These are phyloP conservation scores for Candida takata DNA, from an alignment of 805 yeast genomes.

Conservation along the genomic window DNA sequence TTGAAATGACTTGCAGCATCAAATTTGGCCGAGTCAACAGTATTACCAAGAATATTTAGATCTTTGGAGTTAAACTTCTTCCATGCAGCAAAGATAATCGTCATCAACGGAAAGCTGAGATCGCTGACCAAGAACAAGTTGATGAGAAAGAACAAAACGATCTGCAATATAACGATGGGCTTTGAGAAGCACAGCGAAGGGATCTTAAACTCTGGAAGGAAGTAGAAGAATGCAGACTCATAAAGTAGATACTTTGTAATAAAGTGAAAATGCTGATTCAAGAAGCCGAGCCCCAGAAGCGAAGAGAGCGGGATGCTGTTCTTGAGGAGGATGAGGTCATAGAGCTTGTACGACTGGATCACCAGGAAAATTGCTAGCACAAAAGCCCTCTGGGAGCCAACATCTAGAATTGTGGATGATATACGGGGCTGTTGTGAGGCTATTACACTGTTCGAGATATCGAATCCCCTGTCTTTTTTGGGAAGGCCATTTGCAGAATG, in stretches of 20 bases:
- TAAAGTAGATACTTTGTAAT: constrained; percentile 62
- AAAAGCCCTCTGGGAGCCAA: constrained; percentile 68
- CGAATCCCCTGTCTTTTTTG: constrained; percentile 1
- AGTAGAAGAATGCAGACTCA: constrained; percentile 65
- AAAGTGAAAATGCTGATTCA: constrained; percentile 48
- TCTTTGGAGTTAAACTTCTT: constrained; percentile 37
- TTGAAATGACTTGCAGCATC: constrained; percentile 48
- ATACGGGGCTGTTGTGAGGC: constrained; percentile 35
- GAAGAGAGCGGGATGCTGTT: constrained; percentile 31
- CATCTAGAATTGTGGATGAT: constrained; percentile 60
- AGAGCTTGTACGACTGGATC: constrained; percentile 82
- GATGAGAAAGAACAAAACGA: constrained; percentile 37
- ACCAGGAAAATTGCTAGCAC: constrained; percentile 58
- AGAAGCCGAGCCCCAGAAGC: constrained; percentile 28
- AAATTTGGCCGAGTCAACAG: constrained; percentile 27
- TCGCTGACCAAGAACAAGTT: constrained; percentile 52
- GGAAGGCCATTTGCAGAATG: constrained; percentile 12
- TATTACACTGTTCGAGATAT: neutral
- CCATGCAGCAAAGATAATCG: constrained; percentile 36
- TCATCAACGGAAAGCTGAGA: constrained; percentile 39
- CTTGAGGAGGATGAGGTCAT: constrained; percentile 58
- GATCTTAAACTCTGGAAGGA: constrained; percentile 67
- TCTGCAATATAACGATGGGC: constrained; percentile 43
- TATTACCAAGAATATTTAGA: constrained; percentile 45
- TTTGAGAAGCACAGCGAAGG: constrained; percentile 67